phyloP scores from a whole-genome alignment of 1,284 basidiomycete species.

The Blastosporella zonata region DNA sequence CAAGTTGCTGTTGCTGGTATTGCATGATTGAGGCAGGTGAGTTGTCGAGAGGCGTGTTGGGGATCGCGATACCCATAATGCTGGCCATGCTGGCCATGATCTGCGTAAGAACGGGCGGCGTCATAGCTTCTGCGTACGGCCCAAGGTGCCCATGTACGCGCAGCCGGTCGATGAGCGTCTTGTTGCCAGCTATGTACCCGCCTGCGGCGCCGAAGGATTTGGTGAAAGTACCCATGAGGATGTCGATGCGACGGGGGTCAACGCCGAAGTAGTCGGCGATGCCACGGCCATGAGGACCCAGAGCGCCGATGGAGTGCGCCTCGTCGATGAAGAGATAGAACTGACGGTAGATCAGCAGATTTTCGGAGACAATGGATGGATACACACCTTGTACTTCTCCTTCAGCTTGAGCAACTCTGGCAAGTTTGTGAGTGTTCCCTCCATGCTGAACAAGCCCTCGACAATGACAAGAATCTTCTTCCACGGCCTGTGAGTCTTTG shows the following conservation, averaged over 20 bases:
- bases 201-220: slow-evolving; percentile 98
- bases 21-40: slow-evolving; percentile 26
- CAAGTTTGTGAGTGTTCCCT: slow-evolving; percentile 89
- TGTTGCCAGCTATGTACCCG: slow-evolving; percentile 90
- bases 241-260: slow-evolving; percentile 79
- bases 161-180: slow-evolving; percentile 78
- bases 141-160: slow-evolving; percentile 84
- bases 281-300: slow-evolving; percentile 92
- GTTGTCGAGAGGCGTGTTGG: slow-evolving; percentile 23
- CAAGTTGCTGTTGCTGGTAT: slow-evolving; percentile 25
- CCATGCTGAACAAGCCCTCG: slow-evolving; percentile 98
- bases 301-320: slow-evolving; percentile 95
- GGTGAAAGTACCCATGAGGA: slow-evolving; percentile 99
- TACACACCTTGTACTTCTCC: slow-evolving; percentile 87
- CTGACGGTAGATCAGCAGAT: slow-evolving; percentile 29
- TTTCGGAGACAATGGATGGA: neutral
- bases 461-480: slow-evolving; percentile 97
- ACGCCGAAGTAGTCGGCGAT: slow-evolving; percentile 95
- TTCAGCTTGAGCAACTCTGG: slow-evolving; percentile 87
- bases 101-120: slow-evolving; percentile 90
- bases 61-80: slow-evolving; percentile 86
- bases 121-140: slow-evolving; percentile 88
- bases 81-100: slow-evolving; percentile 91
- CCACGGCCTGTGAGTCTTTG: slow-evolving; percentile 96
- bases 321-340: slow-evolving; percentile 98